Conservation (phyloP, 257 asterid genomes). For the Forsythia viridissima region DNA sequence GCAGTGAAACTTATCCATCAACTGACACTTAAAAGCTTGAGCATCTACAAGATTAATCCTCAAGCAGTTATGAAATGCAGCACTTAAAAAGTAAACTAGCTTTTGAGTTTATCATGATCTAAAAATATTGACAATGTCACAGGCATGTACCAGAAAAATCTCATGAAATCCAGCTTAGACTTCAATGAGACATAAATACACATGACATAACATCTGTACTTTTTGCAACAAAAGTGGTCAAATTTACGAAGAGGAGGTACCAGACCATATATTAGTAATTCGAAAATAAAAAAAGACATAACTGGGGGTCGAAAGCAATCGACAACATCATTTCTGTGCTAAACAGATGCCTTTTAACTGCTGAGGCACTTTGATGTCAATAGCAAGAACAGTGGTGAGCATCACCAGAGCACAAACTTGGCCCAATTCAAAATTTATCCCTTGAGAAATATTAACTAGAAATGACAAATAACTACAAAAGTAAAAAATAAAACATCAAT, state of each 20-base stretch:
- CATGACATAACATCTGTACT: neutral
- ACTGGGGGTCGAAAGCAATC: no score
- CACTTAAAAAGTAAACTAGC: no score
- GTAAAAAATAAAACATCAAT: neutral
- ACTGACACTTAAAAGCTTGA: neutral
- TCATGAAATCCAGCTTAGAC: neutral
- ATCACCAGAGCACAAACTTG: neutral
- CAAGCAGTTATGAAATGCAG: no score
- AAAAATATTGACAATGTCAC: neutral
- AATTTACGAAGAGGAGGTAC: no score
- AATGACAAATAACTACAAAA: slow-evolving; percentile 6
- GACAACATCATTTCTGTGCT: neutral
- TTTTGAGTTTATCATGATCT: no score
- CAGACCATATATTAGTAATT: no score
- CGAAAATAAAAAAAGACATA: no score
- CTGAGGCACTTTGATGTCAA: neutral
- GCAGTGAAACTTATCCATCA: neutral
- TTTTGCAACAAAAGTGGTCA: neutral
- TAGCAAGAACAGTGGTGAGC: neutral
- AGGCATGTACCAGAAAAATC: neutral
- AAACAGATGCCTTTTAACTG: neutral
- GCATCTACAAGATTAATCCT: neutral
- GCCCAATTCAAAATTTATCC: neutral
- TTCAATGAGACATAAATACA: neutral
- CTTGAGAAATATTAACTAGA: neutral